Conservation (phyloP, 1,284 basidiomycete species). For the Rhodotorula sp. region DNA sequence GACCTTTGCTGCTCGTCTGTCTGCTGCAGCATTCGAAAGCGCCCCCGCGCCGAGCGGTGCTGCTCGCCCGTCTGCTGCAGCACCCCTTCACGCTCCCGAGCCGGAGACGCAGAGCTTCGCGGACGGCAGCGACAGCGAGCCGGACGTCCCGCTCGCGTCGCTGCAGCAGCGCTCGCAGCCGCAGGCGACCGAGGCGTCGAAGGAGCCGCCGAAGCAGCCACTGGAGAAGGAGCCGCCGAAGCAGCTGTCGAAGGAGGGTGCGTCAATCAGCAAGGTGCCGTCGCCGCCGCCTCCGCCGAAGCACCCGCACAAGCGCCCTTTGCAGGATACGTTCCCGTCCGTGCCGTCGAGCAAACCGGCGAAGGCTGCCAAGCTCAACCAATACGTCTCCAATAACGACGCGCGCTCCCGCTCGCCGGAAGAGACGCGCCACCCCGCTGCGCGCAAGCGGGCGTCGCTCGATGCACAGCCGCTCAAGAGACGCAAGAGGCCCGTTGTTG, state of each 20-base stretch:
- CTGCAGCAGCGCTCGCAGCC: background rate
- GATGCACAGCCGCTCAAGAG: background rate
- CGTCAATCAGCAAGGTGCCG: background rate
- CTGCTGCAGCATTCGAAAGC: background rate
- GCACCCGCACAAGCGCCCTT: background rate
- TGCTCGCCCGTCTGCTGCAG: background rate
- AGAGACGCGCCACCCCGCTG: too few species aligned
- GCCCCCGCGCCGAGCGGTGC: background rate
- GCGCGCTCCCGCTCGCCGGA: background rate
- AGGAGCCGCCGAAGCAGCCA: background rate
- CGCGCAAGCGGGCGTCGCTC: background rate
- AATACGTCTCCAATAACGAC: background rate
- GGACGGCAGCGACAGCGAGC: background rate
- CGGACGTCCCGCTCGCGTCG: background rate
- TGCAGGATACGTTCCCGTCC: background rate
- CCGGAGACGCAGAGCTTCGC: too few species aligned
- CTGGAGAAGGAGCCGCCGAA: background rate
- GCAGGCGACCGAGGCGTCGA: too few species aligned
- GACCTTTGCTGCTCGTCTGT: background rate
- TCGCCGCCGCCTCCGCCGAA: background rate
- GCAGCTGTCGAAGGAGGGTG: background rate
- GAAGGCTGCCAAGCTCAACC: background rate
- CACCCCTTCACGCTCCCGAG: background rate
- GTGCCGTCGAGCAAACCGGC: background rate
- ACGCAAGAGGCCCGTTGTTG: conserved; percentile 22